These are phyloP conservation scores for Abrus precatorius DNA, from an alignment of 306 rosid species.

Conservation along the genomic window DNA sequence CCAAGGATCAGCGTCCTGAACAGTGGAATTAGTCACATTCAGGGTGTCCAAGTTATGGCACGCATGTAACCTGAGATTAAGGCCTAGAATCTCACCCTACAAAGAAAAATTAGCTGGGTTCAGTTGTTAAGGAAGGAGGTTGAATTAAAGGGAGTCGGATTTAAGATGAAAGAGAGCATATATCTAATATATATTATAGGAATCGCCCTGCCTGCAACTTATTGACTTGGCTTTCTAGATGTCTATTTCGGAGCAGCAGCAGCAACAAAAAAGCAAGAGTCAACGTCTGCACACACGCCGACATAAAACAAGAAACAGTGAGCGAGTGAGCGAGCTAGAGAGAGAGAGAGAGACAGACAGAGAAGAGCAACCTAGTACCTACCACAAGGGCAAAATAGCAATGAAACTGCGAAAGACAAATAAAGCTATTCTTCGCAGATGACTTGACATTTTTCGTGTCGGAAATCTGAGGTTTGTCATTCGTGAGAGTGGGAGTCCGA, in stretches of 20 bases:
- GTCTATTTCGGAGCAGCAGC: conserved; percentile 63
- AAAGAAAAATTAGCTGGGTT: conserved; percentile 32
- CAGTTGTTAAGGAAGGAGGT: conserved; percentile 25
- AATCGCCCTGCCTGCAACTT: conserved; percentile 74
- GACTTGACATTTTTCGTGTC: conserved; percentile 40
- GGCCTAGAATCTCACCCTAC: conserved; percentile 68
- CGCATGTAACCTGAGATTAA: conserved; percentile 56
- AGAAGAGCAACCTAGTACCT: conserved; percentile 17
- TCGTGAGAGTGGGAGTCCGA: conserved; percentile 35
- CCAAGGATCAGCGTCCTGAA: conserved; percentile 46
- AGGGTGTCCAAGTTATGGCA: conserved; percentile 51
- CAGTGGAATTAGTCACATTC: conserved; percentile 44
- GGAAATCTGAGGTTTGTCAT: conserved; percentile 45
- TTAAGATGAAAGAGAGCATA: conserved; percentile 16
- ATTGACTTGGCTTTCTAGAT: conserved; percentile 64
- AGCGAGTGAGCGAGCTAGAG: conserved; percentile 23
- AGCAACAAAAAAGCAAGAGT: conserved; percentile 59
- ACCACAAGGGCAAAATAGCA: conserved; percentile 58
- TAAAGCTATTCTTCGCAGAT: conserved; percentile 37
- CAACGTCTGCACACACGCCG: conserved; percentile 59
- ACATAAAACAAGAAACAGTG: conserved; percentile 17
- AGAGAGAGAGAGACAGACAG: conserved; percentile 8
- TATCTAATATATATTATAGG: not conserved
- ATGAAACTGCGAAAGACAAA: conserved; percentile 45
- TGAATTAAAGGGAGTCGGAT: not conserved